Evolutionary conservation across 2,329 filamentous ascomycete genomes (phyloP).

Genomic region (Pseudocercospora eumusae): DNA sequence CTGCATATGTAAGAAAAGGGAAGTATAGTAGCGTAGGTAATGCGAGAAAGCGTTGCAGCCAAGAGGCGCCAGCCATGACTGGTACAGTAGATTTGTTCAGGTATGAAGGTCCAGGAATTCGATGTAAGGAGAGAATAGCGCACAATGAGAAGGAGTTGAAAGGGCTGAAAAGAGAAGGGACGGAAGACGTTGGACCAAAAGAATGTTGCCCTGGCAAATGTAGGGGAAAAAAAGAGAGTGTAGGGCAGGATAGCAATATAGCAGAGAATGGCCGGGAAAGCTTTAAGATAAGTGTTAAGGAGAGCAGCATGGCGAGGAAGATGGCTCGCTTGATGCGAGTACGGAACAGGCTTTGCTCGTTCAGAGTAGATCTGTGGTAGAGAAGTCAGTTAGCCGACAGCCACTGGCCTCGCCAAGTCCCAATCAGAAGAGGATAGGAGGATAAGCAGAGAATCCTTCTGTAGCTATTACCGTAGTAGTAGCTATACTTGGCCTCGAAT

Average conservation of each 20-base stretch:
- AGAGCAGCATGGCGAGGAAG: background rate
- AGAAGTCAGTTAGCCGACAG: constrained; percentile 3
- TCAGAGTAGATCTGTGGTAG: constrained; percentile 3
- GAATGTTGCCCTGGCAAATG: background rate
- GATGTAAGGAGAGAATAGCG: constrained; percentile 6
- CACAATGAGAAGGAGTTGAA: background rate
- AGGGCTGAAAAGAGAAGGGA: background rate
- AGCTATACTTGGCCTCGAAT: background rate
- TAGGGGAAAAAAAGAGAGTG: background rate
- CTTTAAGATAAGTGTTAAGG: background rate
- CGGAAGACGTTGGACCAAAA: background rate
- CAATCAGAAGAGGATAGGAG: background rate
- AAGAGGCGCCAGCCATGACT: constrained; percentile 1
- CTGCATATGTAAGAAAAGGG: constrained; percentile 1
- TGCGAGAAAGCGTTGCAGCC: constrained; percentile 7
- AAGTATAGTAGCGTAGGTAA: constrained; percentile 11
- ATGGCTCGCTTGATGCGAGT: constrained; percentile 5
- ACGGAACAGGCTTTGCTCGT: background rate
- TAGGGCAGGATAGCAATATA: background rate
- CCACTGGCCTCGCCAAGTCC: constrained; percentile 10
- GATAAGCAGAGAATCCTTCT: background rate
- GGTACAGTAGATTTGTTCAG: background rate
- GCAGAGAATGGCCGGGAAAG: background rate
- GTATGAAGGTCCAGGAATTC: constrained; percentile 1
- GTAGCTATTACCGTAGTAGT: background rate